phyloP scores from a whole-genome alignment of 176 grass and related monocot species.

The Eragrostis nindensis region DNA sequence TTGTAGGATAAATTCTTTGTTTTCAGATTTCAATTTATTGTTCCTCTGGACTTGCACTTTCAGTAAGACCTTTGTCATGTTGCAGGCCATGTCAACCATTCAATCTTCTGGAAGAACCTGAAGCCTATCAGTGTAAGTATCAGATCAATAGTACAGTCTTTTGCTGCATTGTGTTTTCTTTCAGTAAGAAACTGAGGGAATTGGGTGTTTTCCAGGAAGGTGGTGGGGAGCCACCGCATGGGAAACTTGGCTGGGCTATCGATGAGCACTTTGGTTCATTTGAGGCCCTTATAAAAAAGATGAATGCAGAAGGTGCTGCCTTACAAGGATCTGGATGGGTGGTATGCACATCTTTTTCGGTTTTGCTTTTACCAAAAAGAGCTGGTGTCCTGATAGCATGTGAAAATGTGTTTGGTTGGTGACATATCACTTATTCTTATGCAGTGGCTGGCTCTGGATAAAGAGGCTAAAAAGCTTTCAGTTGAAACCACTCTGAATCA shows the following conservation, averaged over 20 bases:
- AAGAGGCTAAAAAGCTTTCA: conserved; percentile 80
- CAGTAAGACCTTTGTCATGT: conserved; percentile 27
- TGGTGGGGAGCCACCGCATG: conserved; percentile 85
- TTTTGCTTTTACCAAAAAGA: conserved; percentile 18
- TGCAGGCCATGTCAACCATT: conserved; percentile 97
- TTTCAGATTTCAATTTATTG: neutral
- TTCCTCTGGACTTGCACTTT: conserved; percentile 11
- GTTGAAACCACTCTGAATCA: conserved; percentile 99
- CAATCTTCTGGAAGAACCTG: conserved; percentile 99
- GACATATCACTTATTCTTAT: conserved; percentile 7
- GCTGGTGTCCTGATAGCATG: neutral
- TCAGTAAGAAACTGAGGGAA: no score
- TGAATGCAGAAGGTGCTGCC: conserved; percentile 91
- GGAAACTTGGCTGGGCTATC: conserved; percentile 87
- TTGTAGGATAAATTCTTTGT: neutral
- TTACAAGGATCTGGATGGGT: conserved; percentile 99
- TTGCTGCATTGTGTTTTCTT: neutral
- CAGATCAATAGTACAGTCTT: neutral
- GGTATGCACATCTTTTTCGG: conserved; percentile 48
- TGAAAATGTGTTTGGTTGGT: conserved; percentile 29
- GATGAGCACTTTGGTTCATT: conserved; percentile 92
- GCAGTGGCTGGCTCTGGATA: conserved; percentile 97
- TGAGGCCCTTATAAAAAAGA: conserved; percentile 86
- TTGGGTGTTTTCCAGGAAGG: conserved; percentile 70
- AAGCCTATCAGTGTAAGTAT: conserved; percentile 73